A percentile compares a stretch with the other conserved stretches of the same genome.
Evolutionary conservation across 139 green algal genomes (phyloP).

Genomic region (Chlamydomonas eustigma): DNA sequence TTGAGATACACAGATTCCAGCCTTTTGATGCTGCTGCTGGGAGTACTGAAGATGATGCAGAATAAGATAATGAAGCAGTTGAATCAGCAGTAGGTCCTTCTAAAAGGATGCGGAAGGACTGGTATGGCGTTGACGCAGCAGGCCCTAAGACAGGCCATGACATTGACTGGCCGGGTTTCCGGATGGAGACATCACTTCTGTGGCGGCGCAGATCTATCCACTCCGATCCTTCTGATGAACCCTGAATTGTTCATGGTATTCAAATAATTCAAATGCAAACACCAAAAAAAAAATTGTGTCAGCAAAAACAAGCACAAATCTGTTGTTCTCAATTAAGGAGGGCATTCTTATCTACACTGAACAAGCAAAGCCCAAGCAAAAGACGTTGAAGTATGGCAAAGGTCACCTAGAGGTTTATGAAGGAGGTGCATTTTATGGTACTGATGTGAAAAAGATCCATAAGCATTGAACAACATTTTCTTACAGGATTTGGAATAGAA

Average conservation of each 20-base stretch:
- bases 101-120: constrained; percentile 72
- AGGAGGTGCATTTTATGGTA: too few relatives aligned
- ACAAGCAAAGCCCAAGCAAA: neutral
- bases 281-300: neutral
- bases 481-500: neutral
- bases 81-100: constrained; percentile 23
- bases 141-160: constrained; percentile 73
- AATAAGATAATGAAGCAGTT: too few relatives aligned
- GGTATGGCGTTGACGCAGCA: constrained; percentile 55
- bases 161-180: constrained; percentile 64
- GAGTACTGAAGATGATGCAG: neutral
- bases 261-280: neutral
- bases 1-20: constrained; percentile 49
- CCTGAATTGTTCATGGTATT: neutral
- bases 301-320: too few relatives aligned
- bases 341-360: neutral
- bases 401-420: neutral
- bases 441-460: neutral
- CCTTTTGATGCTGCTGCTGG: too few relatives aligned
- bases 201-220: constrained; percentile 72
- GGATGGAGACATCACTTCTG: constrained; percentile 55
- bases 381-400: neutral
- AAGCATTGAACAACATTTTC: neutral
- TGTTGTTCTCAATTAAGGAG: too few relatives aligned
- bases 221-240: constrained; percentile 8